These are phyloP conservation scores for Alternaria hordeiaustralica DNA, from an alignment of 2,329 filamentous ascomycete genomes.

Conservation along the genomic window DNA sequence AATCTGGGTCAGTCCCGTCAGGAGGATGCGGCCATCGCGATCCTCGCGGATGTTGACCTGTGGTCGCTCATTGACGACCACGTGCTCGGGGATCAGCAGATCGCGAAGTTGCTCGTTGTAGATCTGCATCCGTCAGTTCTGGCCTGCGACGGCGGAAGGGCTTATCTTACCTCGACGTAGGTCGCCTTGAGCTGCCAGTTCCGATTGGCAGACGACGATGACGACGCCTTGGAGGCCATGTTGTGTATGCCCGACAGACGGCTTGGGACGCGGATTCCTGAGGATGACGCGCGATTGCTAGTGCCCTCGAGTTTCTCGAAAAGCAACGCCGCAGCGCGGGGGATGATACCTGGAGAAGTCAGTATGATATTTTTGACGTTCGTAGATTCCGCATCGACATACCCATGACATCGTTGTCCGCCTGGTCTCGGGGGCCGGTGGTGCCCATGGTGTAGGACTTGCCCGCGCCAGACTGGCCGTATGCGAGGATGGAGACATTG, in stretches of 20 bases:
- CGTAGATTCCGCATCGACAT: constrained; percentile 46
- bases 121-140: constrained; percentile 64
- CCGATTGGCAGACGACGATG: constrained; percentile 64
- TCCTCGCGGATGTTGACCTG: constrained; percentile 94
- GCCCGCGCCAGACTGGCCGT: constrained; percentile 95
- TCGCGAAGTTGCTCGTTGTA: constrained; percentile 97
- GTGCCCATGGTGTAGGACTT: constrained; percentile 99
- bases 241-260: constrained; percentile 71
- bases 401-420: constrained; percentile 77
- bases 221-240: constrained; percentile 50
- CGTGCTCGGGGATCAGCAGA: constrained; percentile 79
- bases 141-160: not conserved
- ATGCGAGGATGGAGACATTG: constrained; percentile 96
- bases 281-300: constrained; percentile 68
- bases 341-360: constrained; percentile 79
- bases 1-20: constrained; percentile 87
- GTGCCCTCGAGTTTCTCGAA: constrained; percentile 83
- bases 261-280: constrained; percentile 71
- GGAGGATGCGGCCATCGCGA: constrained; percentile 88
- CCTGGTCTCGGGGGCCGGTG: constrained; percentile 80
- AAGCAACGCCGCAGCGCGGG: constrained; percentile 81
- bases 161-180: constrained; percentile 70
- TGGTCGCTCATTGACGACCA: constrained; percentile 72
- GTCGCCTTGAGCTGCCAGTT: constrained; percentile 93
- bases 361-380: constrained; percentile 12